These are phyloP conservation scores for Solanum ahanhuiri DNA, from an alignment of 257 asterid genomes.

Conservation along the genomic window DNA sequence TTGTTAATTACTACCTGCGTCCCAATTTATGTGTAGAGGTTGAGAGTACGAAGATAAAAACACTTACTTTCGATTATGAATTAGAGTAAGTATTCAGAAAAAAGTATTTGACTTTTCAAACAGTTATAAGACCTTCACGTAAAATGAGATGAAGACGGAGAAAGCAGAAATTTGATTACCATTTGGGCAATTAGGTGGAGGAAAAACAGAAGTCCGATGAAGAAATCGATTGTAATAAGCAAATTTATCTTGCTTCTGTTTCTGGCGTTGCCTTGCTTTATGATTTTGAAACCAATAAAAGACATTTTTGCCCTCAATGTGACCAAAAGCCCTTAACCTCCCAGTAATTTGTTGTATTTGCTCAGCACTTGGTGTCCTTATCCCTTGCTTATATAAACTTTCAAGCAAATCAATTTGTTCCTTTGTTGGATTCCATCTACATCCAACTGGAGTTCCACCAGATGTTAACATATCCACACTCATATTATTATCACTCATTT, in stretches of 20 bases:
- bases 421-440: slow-evolving; percentile 84
- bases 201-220: slow-evolving; percentile 15
- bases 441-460: slow-evolving; percentile 27
- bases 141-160: not conserved
- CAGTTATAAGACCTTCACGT: not conserved
- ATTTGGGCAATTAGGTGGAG: slow-evolving; percentile 24
- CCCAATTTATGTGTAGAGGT: not conserved
- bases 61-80: not conserved
- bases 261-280: slow-evolving; percentile 89
- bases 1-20: not conserved
- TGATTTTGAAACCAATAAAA: slow-evolving; percentile 94
- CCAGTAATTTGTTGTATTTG: slow-evolving; percentile 67
- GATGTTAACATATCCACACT: not conserved
- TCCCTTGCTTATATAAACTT: slow-evolving; percentile 52
- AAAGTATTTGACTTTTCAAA: not conserved
- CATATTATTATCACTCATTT: slow-evolving; percentile 30
- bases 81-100: not conserved
- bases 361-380: slow-evolving; percentile 75
- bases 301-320: slow-evolving; percentile 80
- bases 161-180: slow-evolving; percentile 10
- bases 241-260: slow-evolving; percentile 44
- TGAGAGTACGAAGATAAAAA: not conserved
- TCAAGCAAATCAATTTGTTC: slow-evolving; percentile 84
- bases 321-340: slow-evolving; percentile 52
- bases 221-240: slow-evolving; percentile 36